A percentile compares a stretch with the other conserved stretches of the same genome.
Evolutionary conservation across 805 yeast genomes (phyloP).

Genomic region (Ogataea salicorniae): DNA sequence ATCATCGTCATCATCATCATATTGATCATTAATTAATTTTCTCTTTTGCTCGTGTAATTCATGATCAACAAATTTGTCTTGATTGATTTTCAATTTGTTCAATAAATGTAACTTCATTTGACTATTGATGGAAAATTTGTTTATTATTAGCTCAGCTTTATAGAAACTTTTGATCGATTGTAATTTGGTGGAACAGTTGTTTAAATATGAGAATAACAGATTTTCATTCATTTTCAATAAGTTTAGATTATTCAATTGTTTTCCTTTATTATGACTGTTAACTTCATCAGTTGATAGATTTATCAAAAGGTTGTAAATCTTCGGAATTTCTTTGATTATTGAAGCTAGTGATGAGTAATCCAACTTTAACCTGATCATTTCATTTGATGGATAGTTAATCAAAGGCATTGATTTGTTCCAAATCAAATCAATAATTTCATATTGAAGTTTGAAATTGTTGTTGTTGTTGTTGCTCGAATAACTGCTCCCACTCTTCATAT

Average conservation of each 20-base stretch:
- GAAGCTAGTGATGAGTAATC: conserved; percentile 21
- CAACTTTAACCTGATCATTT: conserved; percentile 17
- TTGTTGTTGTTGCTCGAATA: conserved; percentile 4
- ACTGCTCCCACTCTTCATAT: conserved; percentile 9
- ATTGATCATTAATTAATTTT: conserved; percentile 6
- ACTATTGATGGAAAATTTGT: conserved; percentile 21
- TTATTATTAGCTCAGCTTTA: conserved; percentile 26
- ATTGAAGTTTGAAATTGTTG: conserved; percentile 13
- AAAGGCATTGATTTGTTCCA: conserved; percentile 18
- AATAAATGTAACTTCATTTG: conserved; percentile 17
- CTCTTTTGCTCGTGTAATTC: not conserved
- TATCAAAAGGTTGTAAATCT: conserved; percentile 7
- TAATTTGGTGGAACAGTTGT: conserved; percentile 17
- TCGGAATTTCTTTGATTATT: conserved; percentile 20
- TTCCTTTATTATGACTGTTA: not conserved
- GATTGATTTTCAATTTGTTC: conserved; percentile 11
- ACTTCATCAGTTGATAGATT: conserved; percentile 1
- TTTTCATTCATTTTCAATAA: conserved; percentile 13
- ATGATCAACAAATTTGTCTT: conserved; percentile 14
- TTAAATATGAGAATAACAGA: conserved; percentile 19
- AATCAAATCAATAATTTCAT: conserved; percentile 20
- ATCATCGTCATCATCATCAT: conserved; percentile 23
- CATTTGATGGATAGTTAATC: conserved; percentile 16
- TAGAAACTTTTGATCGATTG: conserved; percentile 18
- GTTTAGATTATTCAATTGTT: conserved; percentile 14